A percentile compares a stretch with the other conserved stretches of the same genome.
phyloP scores from a whole-genome alignment of 345 rosid species.

The Kandelia obovata region DNA sequence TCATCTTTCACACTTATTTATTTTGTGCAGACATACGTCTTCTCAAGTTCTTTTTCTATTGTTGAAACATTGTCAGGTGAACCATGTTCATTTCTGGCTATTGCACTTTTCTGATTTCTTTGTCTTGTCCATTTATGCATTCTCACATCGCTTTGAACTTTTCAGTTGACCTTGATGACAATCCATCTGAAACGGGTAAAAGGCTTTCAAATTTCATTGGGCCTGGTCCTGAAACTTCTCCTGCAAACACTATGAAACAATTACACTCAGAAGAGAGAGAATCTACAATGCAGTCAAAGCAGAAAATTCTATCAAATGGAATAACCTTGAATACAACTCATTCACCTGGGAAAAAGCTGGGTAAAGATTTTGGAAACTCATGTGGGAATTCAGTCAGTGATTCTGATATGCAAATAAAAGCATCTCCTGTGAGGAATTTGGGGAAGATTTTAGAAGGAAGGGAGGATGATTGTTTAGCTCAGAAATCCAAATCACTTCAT shows the following conservation, averaged over 20 bases:
- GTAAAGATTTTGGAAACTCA: conserved; percentile 39
- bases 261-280: conserved; percentile 40
- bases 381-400: conserved; percentile 31
- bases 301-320: conserved; percentile 33
- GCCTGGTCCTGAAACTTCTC: conserved; percentile 29
- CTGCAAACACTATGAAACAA: conserved; percentile 39
- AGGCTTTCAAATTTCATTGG: conserved; percentile 39
- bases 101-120: conserved; percentile 9
- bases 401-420: conserved; percentile 28
- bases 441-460: conserved; percentile 37
- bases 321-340: conserved; percentile 27
- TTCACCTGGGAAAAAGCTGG: conserved; percentile 37
- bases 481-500: conserved; percentile 33
- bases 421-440: conserved; percentile 20
- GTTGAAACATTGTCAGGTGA: conserved; percentile 86
- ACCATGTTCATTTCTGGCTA: conserved; percentile 21
- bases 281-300: conserved; percentile 36
- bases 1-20: not conserved
- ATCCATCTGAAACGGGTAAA: conserved; percentile 49
- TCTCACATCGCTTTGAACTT: conserved; percentile 16
- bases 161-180: conserved; percentile 63
- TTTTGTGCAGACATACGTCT: conserved; percentile 76
- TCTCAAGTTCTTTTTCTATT: conserved; percentile 92
- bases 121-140: conserved; percentile 2
- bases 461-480: conserved; percentile 36